Evolutionary conservation across 148 eudicot species (phyloP), one percentile per base, ranked within the genome.

Genomic region (Mesembryanthemum crystallinum): DNA sequence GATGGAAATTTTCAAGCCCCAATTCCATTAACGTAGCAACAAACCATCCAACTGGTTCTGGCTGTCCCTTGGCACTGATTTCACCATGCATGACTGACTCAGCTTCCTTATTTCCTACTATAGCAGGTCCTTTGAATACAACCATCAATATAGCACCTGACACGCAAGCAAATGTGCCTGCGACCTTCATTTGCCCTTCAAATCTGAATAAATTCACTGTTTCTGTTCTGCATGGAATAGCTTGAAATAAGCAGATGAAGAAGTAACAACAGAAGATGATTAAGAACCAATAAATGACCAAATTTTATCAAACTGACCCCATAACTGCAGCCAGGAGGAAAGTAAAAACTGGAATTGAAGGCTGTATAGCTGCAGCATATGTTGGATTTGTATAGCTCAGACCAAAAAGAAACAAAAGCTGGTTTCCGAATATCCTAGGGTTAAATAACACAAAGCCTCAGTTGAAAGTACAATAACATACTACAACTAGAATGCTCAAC

Each of bases 291-390:
- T 71, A 52, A n/a, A 8, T 61, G 64, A 73, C 64, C 52, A 43
- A 35, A 71, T 67, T 43, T 71, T 25, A 73, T 72, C 64, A 20
- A 75, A 86, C 97, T 82, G 79, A 95, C 98, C 98, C 97, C 97
- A 90, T 92, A 21, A 87, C 47, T 5, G 82, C 86, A 73, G 98
- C 98, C 37, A 95, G 66, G 73, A 92, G 76, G 73, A 95, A 95
- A 32, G 98, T 95, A 57, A 95, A 95, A 70, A 95, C 98, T 28
- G 98, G 98, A 80, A 95, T 89, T 43, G 98, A 84, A 87, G 98
- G 98, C 70, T 95, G 98, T 74, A 88, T 85, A 73, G 98, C 98
- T 65, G 97, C 93, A 61, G 98, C 98, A 83, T 95, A 95, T 57
- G 92, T 87, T 76, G 98, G 98, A 88, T 86, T 92, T 67, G 98